phyloP scores from a whole-genome alignment of 2,329 filamentous ascomycete genomes.

The Fragosphaeria purpurea region DNA sequence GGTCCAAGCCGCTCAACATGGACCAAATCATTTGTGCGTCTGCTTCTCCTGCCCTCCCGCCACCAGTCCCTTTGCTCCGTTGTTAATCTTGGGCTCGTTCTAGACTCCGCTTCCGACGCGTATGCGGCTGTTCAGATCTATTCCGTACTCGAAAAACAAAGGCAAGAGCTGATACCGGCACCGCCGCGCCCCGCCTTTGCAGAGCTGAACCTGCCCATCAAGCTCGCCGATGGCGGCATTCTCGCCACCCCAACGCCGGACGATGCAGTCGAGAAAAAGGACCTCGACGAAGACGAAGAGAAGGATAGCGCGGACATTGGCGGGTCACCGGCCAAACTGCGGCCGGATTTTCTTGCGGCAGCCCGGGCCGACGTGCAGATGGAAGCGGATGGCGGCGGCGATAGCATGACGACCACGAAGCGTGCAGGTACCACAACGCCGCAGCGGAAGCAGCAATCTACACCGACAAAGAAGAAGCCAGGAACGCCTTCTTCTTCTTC shows the following conservation, averaged over 20 bases:
- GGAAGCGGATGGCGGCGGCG: conserved; percentile 15
- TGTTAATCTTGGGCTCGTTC: not conserved
- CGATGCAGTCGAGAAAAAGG: conserved; percentile 17
- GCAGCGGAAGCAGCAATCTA: not conserved
- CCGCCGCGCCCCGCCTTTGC: conserved; percentile 61
- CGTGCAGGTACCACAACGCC: too few species aligned
- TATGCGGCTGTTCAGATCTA: conserved; percentile 72
- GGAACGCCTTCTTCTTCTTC: not conserved
- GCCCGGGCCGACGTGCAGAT: conserved; percentile 16
- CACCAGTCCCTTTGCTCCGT: not conserved
- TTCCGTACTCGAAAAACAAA: conserved; percentile 57
- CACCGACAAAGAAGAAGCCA: not conserved
- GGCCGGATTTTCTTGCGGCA: conserved; percentile 11
- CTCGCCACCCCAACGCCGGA: conserved; percentile 18
- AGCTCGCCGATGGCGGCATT: conserved; percentile 35
- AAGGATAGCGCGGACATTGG: not conserved
- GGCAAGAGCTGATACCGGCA: conserved; percentile 54
- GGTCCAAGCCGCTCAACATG: conserved; percentile 52
- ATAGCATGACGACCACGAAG: conserved; percentile 1
- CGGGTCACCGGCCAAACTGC: conserved; percentile 1
- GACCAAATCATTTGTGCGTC: conserved; percentile 61
- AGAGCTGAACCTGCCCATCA: conserved; percentile 57
- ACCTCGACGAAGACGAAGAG: conserved; percentile 10
- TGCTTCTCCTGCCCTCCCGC: too few species aligned
- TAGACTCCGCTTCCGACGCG: conserved; percentile 72